Base-by-base conservation (phyloP, 768 basidiomycete species). In the Termitomyces sp. region DNA sequence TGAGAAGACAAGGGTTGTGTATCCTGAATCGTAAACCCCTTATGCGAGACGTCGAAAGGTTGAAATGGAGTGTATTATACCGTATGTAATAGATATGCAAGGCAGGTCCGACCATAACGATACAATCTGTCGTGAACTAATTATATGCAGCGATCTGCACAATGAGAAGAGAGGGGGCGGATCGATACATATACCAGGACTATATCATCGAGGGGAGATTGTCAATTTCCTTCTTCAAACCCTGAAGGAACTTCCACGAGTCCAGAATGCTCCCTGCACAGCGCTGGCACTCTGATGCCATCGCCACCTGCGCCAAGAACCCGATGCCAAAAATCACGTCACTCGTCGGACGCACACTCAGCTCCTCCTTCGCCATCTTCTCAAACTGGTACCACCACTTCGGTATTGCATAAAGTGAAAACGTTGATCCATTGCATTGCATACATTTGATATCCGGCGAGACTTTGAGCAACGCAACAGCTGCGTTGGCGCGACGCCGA, bases 331-430 rank as follows among this genome's bases (percentile, higher is more conserved):
- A 88, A 37, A 90, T 77, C 44, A 77, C 71, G 24, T 79, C 79
- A 17, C 83, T 77, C 53, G 80, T 78, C 38, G 86, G 86, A 42
- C 83, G 72, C 45, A 65, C 62, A 24, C 69, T 68, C 54, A 90
- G 68, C 63, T 89, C 88, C 63, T 78, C 77, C 62, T 63, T 77
- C 37, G 85, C 87, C 54, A 71, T 63, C 64, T 64, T 75, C 65
- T 80, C 77, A 61, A 81, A 90, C 57, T 80, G 79, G 21, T 65
- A 64, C 87, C 87, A 90, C 88, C 87, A 89, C 66, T 77, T 78
- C 21, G 88, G 88, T 5, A 75, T 73, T 5, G 72, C 71, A 55
- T 80, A 71, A 48, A 75, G 69, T 2, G 75, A 71, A 58, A 67
- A 66, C 8, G 70, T 57, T 2, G 73, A 74, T 5, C 81, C 81